Percentiles rank a stretch among this genome's conserved stretches.
Conservation (phyloP, 805 yeast species). For the Saccharomycopsis babjevae region DNA sequence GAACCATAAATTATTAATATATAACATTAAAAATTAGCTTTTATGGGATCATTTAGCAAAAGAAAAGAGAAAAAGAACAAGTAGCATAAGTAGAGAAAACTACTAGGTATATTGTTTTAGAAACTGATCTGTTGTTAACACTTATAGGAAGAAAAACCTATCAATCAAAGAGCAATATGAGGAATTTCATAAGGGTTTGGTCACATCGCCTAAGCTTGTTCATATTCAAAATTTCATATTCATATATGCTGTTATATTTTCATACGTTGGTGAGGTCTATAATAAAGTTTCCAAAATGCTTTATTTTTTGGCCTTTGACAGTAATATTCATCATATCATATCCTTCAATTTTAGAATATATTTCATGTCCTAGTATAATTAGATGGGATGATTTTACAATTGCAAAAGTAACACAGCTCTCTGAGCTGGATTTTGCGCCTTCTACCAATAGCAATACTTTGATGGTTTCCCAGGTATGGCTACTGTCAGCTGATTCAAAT, state of each 20-base stretch:
- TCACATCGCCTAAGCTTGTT: background rate
- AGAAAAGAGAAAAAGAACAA: too few relatives aligned
- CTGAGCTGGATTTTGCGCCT: background rate
- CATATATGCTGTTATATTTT: background rate
- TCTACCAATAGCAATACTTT: background rate
- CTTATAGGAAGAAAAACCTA: too few relatives aligned
- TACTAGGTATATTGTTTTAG: background rate
- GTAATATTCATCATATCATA: slow-evolving; percentile 38
- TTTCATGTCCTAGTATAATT: background rate
- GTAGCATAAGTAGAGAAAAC: too few relatives aligned
- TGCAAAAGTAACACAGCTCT: background rate
- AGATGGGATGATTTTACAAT: background rate
- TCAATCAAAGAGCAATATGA: background rate
- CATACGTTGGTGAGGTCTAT: slow-evolving; percentile 22
- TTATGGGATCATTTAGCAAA: background rate
- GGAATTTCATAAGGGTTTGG: background rate
- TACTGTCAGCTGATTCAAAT: background rate
- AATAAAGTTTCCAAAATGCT: slow-evolving; percentile 30
- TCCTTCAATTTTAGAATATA: slow-evolving; percentile 30
- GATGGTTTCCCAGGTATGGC: background rate
- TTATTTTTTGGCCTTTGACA: slow-evolving; percentile 41
- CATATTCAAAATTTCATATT: background rate
- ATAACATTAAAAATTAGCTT: too few relatives aligned
- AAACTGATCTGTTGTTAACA: background rate
- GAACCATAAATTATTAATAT: too few relatives aligned